These are phyloP conservation scores for Anthostomella pinea DNA, from an alignment of 2,329 filamentous ascomycete species.

Conservation along the genomic window DNA sequence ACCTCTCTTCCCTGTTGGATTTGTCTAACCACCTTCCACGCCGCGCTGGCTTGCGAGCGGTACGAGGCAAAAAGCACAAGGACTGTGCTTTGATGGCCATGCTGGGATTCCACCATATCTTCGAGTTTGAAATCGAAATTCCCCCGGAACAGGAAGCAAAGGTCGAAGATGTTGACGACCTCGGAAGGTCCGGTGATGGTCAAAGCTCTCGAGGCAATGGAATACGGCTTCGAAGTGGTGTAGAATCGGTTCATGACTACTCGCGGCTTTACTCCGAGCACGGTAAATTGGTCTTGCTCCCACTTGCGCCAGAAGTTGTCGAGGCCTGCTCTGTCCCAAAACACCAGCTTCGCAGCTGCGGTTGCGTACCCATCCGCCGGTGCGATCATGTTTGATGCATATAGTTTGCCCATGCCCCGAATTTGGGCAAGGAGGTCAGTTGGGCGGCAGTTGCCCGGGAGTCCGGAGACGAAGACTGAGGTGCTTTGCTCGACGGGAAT, in stretches of 20 bases:
- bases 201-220: neutral
- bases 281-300: no score
- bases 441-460: neutral
- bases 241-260: no score
- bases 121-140: neutral
- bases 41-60: neutral
- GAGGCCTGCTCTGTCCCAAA: neutral
- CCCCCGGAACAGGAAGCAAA: neutral
- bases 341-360: neutral
- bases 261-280: neutral
- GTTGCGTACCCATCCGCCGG: neutral
- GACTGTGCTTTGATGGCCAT: no score
- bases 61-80: no score
- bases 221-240: no score
- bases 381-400: neutral
- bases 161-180: neutral
- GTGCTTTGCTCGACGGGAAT: neutral
- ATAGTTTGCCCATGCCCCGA: neutral
- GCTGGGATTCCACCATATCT: neutral
- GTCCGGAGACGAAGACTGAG: neutral
- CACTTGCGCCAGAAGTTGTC: no score
- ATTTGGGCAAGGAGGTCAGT: neutral
- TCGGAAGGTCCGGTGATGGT: neutral
- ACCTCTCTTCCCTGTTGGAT: no score
- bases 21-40: neutral